These are phyloP conservation scores for Verticillium zaregamsianum DNA, from an alignment of 2,329 filamentous ascomycete species.

Conservation along the genomic window DNA sequence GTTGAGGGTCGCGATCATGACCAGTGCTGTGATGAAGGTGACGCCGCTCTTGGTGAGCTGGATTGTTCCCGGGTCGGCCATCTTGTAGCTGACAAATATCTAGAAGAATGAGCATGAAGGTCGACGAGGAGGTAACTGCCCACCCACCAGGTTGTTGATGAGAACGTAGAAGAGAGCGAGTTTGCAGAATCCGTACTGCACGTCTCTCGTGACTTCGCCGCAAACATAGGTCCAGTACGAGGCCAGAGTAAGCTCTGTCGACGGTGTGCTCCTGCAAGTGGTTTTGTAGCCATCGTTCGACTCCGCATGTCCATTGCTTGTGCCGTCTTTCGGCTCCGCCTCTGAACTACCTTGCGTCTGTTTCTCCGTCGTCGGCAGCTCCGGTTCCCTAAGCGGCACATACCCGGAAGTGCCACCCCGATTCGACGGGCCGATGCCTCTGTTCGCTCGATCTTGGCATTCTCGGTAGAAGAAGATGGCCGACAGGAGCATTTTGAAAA, in stretches of 20 bases:
- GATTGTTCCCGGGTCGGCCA: slow-evolving; percentile 27
- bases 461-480: slow-evolving; percentile 22
- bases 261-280: no score
- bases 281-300: no score
- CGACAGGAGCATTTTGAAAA: slow-evolving; percentile 25
- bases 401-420: slow-evolving; percentile 13
- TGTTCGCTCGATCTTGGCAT: slow-evolving; percentile 14
- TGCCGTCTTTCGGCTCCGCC: slow-evolving; percentile 1
- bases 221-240: slow-evolving; percentile 16
- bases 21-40: slow-evolving; percentile 24
- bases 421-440: slow-evolving; percentile 13
- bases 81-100: slow-evolving; percentile 25
- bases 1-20: slow-evolving; percentile 21
- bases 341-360: slow-evolving; percentile 15
- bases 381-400: slow-evolving; percentile 9
- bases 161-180: slow-evolving; percentile 27
- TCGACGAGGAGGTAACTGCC: not conserved
- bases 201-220: slow-evolving; percentile 21
- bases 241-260: slow-evolving; percentile 6
- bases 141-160: slow-evolving; percentile 25
- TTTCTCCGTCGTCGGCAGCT: slow-evolving; percentile 8
- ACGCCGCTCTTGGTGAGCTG: slow-evolving; percentile 25
- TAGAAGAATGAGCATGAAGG: slow-evolving; percentile 11
- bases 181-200: slow-evolving; percentile 24
- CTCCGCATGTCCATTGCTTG: no score